phyloP scores from a whole-genome alignment of 768 basidiomycete species.

The Hypholoma sublateritium region DNA sequence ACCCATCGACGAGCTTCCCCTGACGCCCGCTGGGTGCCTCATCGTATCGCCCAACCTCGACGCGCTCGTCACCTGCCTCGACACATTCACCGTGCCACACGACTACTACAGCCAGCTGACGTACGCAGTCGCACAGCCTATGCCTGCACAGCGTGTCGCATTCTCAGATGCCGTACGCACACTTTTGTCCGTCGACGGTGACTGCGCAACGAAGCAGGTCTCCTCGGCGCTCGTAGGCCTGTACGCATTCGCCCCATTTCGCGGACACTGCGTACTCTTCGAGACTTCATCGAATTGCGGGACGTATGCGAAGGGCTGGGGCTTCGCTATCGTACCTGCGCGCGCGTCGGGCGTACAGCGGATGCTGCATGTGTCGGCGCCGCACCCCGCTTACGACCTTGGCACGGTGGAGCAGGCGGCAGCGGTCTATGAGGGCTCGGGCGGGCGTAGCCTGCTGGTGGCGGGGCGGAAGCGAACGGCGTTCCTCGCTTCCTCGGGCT shows the following conservation, averaged over 20 bases:
- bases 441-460: constrained; percentile 41
- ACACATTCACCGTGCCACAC: constrained; percentile 25
- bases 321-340: constrained; percentile 17
- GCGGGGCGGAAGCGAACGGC: constrained; percentile 39
- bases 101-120: constrained; percentile 14
- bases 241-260: constrained; percentile 16
- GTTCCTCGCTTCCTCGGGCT: constrained; percentile 29
- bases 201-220: constrained; percentile 10
- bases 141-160: constrained; percentile 12
- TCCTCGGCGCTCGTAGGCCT: constrained; percentile 15
- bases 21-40: constrained; percentile 10
- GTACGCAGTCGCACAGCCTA: constrained; percentile 21
- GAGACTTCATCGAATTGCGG: constrained; percentile 15
- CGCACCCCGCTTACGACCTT: constrained; percentile 42
- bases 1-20: neutral
- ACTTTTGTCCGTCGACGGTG: constrained; percentile 16
- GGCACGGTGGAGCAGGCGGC: constrained; percentile 40
- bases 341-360: constrained; percentile 18
- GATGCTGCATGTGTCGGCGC: constrained; percentile 42
- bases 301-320: constrained; percentile 23
- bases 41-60: constrained; percentile 7
- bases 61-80: constrained; percentile 26
- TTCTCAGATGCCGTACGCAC: constrained; percentile 14
- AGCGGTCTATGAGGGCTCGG: constrained; percentile 35
- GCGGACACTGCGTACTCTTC: constrained; percentile 20